Evolutionary conservation across 2,329 filamentous ascomycete genomes (phyloP), one percentile per base, ranked within the genome.

Genomic region (Aspergillus novoparasiticus): DNA sequence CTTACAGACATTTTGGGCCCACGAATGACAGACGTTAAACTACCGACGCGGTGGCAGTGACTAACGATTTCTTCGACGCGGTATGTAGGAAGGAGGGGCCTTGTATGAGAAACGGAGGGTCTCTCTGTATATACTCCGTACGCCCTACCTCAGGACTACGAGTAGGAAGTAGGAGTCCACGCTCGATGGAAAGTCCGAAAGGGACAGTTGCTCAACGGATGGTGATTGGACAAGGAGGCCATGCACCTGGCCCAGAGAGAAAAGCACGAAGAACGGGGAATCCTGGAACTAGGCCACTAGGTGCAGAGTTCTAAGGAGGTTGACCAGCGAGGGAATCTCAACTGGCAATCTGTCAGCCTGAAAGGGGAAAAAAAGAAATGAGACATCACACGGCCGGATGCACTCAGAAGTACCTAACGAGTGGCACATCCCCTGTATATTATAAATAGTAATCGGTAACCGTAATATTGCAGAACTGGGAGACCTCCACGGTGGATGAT

Each of bases 151-250:
- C 26, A 30, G 11, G 14, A n/a, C 48, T 19, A 14, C 28, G 4
- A 14, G 48, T 12, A 51, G 26, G 46, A 58, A 58, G 51, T 41
- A 53, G 54, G 23, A 61, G 36, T 61, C 39, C 34, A 41, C 39
- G 62, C 46, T 61, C 39, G 21, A 14, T n/a, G 23, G n/a, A 56
- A 9, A 12, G 19, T 9, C 48, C 48, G 10, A 54, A 62, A 62
- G 39, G 58, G 60, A 61, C 55, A 61, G 46, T 61, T 53, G 62
- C 58, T 61, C 56, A n/a, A n/a, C 9, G 12, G 21, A 56, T 34
- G 19, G 19, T 64, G 62, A 64, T 64, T 64, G 62, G 62, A 48
- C 34, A n/a, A 34, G 9, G n/a, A 12, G 43, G 3, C 11, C 30
- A 58, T 58, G 62, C 59, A 61, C 45, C 56, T 62, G 36, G 60